Evolutionary conservation across 2,329 filamentous ascomycete genomes (phyloP).

Genomic region (Ceratocystis lukuohia): DNA sequence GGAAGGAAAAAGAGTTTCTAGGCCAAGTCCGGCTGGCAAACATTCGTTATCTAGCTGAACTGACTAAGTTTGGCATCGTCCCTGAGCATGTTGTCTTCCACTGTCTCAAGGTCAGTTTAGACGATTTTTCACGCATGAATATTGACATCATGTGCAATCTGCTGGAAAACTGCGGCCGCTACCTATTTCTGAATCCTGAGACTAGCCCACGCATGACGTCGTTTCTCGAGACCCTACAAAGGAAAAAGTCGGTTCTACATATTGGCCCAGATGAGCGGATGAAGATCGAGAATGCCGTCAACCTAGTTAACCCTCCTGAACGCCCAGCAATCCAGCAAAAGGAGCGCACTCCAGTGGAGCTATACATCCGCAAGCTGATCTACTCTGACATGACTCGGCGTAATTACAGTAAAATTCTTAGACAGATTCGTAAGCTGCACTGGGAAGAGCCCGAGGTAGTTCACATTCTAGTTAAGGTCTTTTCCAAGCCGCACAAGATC

Average conservation of each 20-base stretch:
- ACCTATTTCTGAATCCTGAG: constrained; percentile 81
- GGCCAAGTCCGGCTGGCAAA: constrained; percentile 88
- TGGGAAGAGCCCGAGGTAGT: constrained; percentile 92
- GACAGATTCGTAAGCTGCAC: constrained; percentile 86
- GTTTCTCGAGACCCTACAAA: constrained; percentile 85
- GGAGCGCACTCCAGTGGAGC: constrained; percentile 81
- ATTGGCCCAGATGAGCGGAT: constrained; percentile 92
- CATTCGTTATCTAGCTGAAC: constrained; percentile 90
- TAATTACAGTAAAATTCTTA: constrained; percentile 84
- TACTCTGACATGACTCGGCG: constrained; percentile 91
- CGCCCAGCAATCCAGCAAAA: constrained; percentile 92
- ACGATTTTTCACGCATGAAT: constrained; percentile 97
- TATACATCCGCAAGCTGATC: constrained; percentile 83
- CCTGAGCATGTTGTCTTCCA: constrained; percentile 98
- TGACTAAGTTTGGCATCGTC: constrained; percentile 96
- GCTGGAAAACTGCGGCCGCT: constrained; percentile 90
- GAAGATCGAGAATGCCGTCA: constrained; percentile 95
- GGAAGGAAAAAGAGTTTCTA: constrained; percentile 94
- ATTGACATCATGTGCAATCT: constrained; percentile 97
- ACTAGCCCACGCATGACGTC: constrained; percentile 86
- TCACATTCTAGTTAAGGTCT: constrained; percentile 70
- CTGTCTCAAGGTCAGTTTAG: constrained; percentile 90
- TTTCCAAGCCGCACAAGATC: constrained; percentile 91
- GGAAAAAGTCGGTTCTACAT: constrained; percentile 92
- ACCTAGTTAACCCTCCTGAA: constrained; percentile 93